These are phyloP conservation scores for Aspergillus texensis DNA, from an alignment of 2,329 filamentous ascomycete genomes.

Conservation along the genomic window DNA sequence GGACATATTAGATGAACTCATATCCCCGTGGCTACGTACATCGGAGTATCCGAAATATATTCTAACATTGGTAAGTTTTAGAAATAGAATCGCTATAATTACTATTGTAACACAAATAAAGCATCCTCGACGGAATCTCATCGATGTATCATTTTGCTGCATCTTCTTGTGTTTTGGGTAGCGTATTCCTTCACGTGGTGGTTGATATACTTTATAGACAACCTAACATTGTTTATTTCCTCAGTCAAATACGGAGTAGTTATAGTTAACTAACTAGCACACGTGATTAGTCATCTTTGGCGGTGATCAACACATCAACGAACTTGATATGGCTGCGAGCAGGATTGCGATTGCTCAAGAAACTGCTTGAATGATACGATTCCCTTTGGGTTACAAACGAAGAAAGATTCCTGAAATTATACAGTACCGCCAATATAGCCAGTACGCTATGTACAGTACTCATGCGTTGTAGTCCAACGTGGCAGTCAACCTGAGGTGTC, in stretches of 20 bases:
- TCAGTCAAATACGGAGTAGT: neutral
- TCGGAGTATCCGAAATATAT: neutral
- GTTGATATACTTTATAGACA: neutral
- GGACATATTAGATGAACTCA: neutral
- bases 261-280: neutral
- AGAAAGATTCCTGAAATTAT: neutral
- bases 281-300: neutral
- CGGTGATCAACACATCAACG: neutral
- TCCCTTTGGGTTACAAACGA: neutral
- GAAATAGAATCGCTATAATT: neutral
- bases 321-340: neutral
- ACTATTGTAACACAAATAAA: neutral
- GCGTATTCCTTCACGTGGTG: neutral
- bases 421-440: neutral
- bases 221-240: neutral
- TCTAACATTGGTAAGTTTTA: neutral
- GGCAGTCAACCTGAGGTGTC: constrained; percentile 12
- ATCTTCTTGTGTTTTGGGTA: neutral
- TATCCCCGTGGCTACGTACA: neutral
- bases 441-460: neutral
- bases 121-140: neutral
- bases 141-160: neutral
- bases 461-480: neutral
- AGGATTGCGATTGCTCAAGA: neutral
- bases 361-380: neutral